Base-by-base conservation (phyloP, 805 yeast species). In the Saccharomyces jurei region DNA sequence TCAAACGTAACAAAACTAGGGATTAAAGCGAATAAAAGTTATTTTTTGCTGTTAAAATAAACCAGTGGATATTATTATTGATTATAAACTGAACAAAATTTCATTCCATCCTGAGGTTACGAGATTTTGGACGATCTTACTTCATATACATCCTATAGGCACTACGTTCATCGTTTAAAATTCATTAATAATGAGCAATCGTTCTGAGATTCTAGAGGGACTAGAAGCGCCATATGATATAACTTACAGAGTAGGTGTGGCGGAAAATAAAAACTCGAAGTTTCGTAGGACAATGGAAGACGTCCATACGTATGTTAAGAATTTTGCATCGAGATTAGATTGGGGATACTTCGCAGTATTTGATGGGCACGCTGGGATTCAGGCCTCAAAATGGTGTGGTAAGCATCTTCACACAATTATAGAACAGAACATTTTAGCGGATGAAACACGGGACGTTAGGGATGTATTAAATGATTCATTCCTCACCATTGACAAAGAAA, bases 351-450 rank as follows among this genome's bases (percentile, higher is more conserved):
- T 92, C 78, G 98, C 95, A 17, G 79, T 92, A 0, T 92, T 90
- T 71, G 99, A 92, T 71, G 99, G 99, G 10, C 99, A 92, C 72
- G 98, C 98, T 1, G 99, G 99, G 25, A 83, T 83, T 53, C 89
- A 83, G 60, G 86, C 96, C 8, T 96, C 99, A 1, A 81, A 92
- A 63, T 91, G 96, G 95, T 90, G 97, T 73, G 96, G 97, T 0
- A 83, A 88, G 58, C 83, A 87, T 63, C 70, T 92, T 54, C 97
- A 92, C 67, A 74, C 82, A 26, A 71, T 86, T 30, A 67, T 87
- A 48, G 89, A 84, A 60, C 78, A 78, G 52, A 79, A 77, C 52
- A 77, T 89, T 22, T 66, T 82, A 57, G 70, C 69, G 52, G 65
- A 76, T 55, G 81, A 77, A 53, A 66, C 72, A 46, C 65, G 68